Evolutionary conservation across 176 grass and related monocot species (phyloP).

Genomic region (Carex myosuroides): DNA sequence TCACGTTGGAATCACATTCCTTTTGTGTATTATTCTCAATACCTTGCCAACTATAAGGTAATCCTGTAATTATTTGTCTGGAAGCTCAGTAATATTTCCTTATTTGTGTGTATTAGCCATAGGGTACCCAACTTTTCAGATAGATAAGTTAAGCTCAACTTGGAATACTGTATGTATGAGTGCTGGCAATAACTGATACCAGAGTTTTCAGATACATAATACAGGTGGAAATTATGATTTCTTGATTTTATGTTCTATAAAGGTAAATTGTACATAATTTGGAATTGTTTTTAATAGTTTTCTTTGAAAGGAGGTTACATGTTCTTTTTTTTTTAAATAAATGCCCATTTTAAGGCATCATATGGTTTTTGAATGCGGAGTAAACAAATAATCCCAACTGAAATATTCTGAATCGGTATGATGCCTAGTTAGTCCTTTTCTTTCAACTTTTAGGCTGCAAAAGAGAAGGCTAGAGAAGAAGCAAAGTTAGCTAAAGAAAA

Average conservation of each 20-base stretch:
- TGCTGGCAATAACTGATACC: background rate
- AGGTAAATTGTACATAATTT: background rate
- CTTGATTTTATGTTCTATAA: background rate
- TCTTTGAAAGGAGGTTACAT: slow-evolving; percentile 6
- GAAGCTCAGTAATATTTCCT: background rate
- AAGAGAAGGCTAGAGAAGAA: slow-evolving; percentile 60
- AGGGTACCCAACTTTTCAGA: background rate
- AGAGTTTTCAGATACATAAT: background rate
- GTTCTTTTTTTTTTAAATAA: background rate
- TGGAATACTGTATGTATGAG: background rate
- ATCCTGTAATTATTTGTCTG: background rate
- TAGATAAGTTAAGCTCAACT: background rate
- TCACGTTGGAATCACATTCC: too few relatives aligned
- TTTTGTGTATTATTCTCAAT: background rate
- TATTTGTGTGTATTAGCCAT: background rate
- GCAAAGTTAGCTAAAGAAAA: slow-evolving; percentile 63
- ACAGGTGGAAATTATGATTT: background rate
- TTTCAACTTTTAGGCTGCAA: slow-evolving; percentile 38
- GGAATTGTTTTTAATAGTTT: background rate
- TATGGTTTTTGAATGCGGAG: slow-evolving; percentile 9
- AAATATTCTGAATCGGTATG: slow-evolving; percentile 17
- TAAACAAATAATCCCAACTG: slow-evolving; percentile 1
- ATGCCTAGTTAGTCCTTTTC: slow-evolving; percentile 19
- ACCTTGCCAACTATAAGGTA: slow-evolving; percentile 79
- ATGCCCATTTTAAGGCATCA: background rate